phyloP scores from a whole-genome alignment of 805 yeast species.

The Candida andamanensis region DNA sequence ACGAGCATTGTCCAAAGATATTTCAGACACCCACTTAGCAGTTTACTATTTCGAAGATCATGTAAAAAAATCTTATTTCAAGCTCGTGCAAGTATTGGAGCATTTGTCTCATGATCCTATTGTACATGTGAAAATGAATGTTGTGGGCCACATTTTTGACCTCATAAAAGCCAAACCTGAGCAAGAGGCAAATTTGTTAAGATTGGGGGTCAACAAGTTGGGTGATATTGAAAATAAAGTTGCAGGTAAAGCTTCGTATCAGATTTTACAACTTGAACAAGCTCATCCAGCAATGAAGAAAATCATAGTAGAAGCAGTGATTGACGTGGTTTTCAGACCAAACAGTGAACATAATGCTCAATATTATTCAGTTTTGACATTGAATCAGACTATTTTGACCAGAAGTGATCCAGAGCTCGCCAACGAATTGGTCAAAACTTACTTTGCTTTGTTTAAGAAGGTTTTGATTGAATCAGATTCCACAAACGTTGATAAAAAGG shows the following conservation, averaged over 20 bases:
- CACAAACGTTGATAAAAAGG: slow-evolving; percentile 31
- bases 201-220: slow-evolving; percentile 86
- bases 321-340: slow-evolving; percentile 72
- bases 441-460: slow-evolving; percentile 82
- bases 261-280: slow-evolving; percentile 73
- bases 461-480: slow-evolving; percentile 63
- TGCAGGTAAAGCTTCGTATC: slow-evolving; percentile 80
- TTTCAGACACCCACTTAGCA: slow-evolving; percentile 50
- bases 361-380: slow-evolving; percentile 81
- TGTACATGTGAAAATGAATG: slow-evolving; percentile 75
- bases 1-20: slow-evolving; percentile 48
- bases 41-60: slow-evolving; percentile 85
- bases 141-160: slow-evolving; percentile 72
- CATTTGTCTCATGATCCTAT: slow-evolving; percentile 85
- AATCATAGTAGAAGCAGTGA: slow-evolving; percentile 70
- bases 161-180: slow-evolving; percentile 84
- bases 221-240: slow-evolving; percentile 93
- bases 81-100: slow-evolving; percentile 73
- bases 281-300: slow-evolving; percentile 95
- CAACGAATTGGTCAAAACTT: slow-evolving; percentile 74
- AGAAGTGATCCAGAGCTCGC: slow-evolving; percentile 76
- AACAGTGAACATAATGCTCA: slow-evolving; percentile 77
- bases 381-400: slow-evolving; percentile 88
- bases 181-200: slow-evolving; percentile 87
- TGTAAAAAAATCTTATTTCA: slow-evolving; percentile 70